Percentiles rank a stretch among this genome's conserved stretches.
These are phyloP conservation scores for Chenopodium berlandieri DNA, from an alignment of 148 eudicot species.

Conservation along the genomic window DNA sequence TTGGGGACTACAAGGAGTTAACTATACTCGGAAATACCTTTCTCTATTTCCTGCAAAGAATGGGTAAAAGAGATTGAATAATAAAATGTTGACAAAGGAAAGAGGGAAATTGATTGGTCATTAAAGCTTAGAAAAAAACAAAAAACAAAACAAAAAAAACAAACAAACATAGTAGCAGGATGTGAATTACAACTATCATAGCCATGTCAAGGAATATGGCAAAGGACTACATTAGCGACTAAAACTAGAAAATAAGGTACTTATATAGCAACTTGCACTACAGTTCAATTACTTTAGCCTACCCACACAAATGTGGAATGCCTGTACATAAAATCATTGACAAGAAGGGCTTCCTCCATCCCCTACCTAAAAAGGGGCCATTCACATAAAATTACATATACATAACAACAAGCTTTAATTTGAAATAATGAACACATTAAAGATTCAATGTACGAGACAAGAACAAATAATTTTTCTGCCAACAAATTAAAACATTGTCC, in stretches of 20 bases:
- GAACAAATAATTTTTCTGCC: slow-evolving; percentile 6
- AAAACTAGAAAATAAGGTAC: slow-evolving; percentile 8
- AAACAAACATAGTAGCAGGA: not conserved
- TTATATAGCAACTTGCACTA: slow-evolving; percentile 9
- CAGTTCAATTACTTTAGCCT: not conserved
- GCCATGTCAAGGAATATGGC: slow-evolving; percentile 3
- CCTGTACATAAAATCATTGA: slow-evolving; percentile 18
- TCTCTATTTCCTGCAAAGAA: not conserved
- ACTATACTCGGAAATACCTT: not conserved
- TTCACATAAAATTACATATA: slow-evolving; percentile 14
- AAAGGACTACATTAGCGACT: not conserved
- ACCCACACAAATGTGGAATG: not conserved
- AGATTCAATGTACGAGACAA: slow-evolving; percentile 16
- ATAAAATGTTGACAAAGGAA: not conserved
- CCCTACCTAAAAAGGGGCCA: slow-evolving; percentile 4
- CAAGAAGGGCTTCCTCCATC: not conserved
- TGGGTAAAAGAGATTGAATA: slow-evolving; percentile 3
- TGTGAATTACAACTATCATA: not conserved
- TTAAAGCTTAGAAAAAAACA: not conserved
- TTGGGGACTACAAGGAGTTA: not conserved
- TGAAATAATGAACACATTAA: not conserved
- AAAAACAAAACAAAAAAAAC: not conserved
- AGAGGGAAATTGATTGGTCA: not conserved
- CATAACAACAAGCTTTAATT: not conserved
- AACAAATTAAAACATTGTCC: not conserved